Evolutionary conservation across 2,329 filamentous ascomycete genomes (phyloP).

Genomic region (Endocalyx cinctus): DNA sequence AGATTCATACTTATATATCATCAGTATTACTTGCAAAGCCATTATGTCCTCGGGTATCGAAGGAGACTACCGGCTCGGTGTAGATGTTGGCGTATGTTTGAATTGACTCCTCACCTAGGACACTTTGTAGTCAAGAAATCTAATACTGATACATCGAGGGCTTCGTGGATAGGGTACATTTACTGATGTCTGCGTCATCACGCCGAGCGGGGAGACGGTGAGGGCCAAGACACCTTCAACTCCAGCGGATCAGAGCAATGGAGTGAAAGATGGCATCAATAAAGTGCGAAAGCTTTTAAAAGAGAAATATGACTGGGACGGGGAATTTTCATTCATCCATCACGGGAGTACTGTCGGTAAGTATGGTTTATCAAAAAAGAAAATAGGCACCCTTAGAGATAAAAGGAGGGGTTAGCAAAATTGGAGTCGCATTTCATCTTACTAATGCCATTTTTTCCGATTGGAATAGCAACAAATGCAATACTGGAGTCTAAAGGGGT

Average conservation of each 20-base stretch:
- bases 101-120: no score
- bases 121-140: no score
- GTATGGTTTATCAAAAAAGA: not conserved
- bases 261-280: slow-evolving; percentile 39
- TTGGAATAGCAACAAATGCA: slow-evolving; percentile 39
- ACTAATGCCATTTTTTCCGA: no score
- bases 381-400: no score
- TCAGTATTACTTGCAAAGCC: not conserved
- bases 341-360: slow-evolving; percentile 41
- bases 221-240: slow-evolving; percentile 43
- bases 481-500: slow-evolving; percentile 45
- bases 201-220: slow-evolving; percentile 36
- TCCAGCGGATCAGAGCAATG: slow-evolving; percentile 40
- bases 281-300: slow-evolving; percentile 36
- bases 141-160: no score
- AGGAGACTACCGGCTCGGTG: slow-evolving; percentile 18
- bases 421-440: no score
- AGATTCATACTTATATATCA: not conserved
- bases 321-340: slow-evolving; percentile 43
- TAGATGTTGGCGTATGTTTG: slow-evolving; percentile 21
- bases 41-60: slow-evolving; percentile 4
- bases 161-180: slow-evolving; percentile 34
- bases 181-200: slow-evolving; percentile 43
- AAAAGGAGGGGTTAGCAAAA: no score
- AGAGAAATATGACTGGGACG: slow-evolving; percentile 34